Percentiles rank a stretch among this genome's conserved stretches.
Conservation (phyloP, 148 eudicot genomes). For the Nepenthes mirabilis region DNA sequence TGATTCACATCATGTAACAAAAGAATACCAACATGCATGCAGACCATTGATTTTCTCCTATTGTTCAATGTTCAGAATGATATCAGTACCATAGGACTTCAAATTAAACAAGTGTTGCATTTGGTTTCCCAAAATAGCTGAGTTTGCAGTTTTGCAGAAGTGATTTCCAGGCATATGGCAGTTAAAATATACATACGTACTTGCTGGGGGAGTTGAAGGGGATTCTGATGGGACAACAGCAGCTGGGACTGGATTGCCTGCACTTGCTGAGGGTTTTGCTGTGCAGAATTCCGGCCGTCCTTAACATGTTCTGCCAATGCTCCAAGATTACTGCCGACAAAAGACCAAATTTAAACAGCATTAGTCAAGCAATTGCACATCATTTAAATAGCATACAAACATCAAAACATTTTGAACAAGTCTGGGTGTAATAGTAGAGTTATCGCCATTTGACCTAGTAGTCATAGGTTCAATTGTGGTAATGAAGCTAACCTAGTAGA, state of each 20-base stretch:
- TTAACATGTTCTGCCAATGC: constrained; percentile 60
- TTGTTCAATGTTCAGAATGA: too few species aligned
- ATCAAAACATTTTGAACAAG: neutral
- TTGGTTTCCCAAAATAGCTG: too few species aligned
- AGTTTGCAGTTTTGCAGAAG: too few species aligned
- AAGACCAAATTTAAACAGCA: neutral
- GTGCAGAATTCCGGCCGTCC: constrained; percentile 48
- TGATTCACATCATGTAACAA: neutral
- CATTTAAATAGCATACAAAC: neutral
- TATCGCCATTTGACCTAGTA: too few species aligned
- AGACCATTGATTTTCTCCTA: too few species aligned
- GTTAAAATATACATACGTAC: constrained; percentile 12
- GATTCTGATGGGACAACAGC: constrained; percentile 47
- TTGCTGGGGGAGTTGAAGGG: constrained; percentile 67
- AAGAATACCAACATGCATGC: too few species aligned
- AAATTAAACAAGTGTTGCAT: too few species aligned
- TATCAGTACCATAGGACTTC: neutral
- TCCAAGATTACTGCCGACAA: constrained; percentile 50
- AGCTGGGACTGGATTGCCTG: constrained; percentile 53
- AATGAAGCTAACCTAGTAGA: too few species aligned
- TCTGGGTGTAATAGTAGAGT: too few species aligned
- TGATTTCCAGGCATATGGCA: too few species aligned
- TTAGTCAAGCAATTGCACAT: neutral
- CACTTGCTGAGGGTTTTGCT: constrained; percentile 48
- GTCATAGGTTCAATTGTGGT: too few species aligned